Base-by-base conservation (phyloP, 2,329 filamentous ascomycete genomes). In the Daldinia sp. region DNA sequence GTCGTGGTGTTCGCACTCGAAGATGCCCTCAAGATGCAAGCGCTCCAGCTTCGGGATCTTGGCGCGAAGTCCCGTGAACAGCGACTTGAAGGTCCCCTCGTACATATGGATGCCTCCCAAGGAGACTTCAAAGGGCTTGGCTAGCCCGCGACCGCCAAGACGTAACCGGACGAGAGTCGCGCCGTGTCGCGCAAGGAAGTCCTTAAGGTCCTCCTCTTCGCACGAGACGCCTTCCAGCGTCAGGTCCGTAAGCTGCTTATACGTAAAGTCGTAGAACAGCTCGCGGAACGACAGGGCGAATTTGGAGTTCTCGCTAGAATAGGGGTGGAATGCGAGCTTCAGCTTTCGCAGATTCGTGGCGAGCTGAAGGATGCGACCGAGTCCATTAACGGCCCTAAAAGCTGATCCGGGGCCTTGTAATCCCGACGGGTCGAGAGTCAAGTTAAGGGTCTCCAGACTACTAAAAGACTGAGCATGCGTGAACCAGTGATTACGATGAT, bases 1-100 rank as follows among this genome's bases (percentile, higher is more conserved):
- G 70, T 78, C 77, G 41, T 77, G 76, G 56, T 80, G 78, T 26
- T 81, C 80, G 51, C 81, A 82, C 67, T 82, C 80, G 51, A 83
- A 81, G 57, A 84, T 82, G 3, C 84, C 84, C 65, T 84, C 82
- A 55, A 85, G 76, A 58, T 83, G 81, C 59, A 85, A 76, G 20
- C 80, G 79, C 69, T 82, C 76, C 41, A 85, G 77, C 35, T 76
- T 74, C 4, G 80, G 75, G 65, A 83, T 74, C 55, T 74, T 78
- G 10, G 74, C 73, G 18, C 78, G 79, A 41, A 86, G 74, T 15
- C 79, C 77, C 2, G 78, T 75, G 70, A 86, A 83, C 4, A 86
- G 73, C 0, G 79, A 80, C 58, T 78, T 77, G 69, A 83, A 85
- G 0, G 79, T 82, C 6, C 84, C 84, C 42, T 81, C 78, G 62